phyloP scores from a whole-genome alignment of 2,329 filamentous ascomycete species.

The Fusarium sp. region DNA sequence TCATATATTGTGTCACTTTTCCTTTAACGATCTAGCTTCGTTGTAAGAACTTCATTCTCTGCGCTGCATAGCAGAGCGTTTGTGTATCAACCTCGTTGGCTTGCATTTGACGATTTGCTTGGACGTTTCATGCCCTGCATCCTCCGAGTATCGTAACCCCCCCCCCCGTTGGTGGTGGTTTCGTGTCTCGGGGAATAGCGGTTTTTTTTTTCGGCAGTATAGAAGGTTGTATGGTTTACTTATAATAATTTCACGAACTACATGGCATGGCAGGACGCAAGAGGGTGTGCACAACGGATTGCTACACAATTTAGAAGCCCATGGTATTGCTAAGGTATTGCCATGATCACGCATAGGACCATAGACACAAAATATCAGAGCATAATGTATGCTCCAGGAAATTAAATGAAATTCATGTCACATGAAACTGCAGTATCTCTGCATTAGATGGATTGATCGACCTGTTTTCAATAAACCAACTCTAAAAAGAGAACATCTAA shows the following conservation, averaged over 20 bases:
- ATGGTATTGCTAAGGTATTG: slow-evolving; percentile 5
- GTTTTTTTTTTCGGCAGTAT: neutral
- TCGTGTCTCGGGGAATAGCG: slow-evolving; percentile 3
- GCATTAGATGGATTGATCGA: slow-evolving; percentile 9
- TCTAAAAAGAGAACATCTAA: slow-evolving; percentile 7
- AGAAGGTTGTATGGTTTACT: slow-evolving; percentile 9
- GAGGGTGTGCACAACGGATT: slow-evolving; percentile 18
- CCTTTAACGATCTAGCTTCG: slow-evolving; percentile 3
- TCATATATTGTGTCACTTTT: slow-evolving; percentile 6
- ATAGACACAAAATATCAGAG: slow-evolving; percentile 10
- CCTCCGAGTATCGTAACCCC: slow-evolving; percentile 1
- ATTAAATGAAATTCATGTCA: slow-evolving; percentile 6
- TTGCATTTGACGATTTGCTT: slow-evolving; percentile 9
- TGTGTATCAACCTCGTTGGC: slow-evolving; percentile 25
- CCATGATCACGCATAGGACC: slow-evolving; percentile 3
- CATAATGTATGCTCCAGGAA: slow-evolving; percentile 5
- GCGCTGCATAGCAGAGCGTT: slow-evolving; percentile 28
- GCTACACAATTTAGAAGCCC: slow-evolving; percentile 26
- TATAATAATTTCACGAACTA: slow-evolving; percentile 25
- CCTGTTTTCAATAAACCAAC: neutral
- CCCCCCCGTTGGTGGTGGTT: neutral
- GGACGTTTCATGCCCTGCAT: slow-evolving; percentile 1
- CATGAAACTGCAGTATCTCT: slow-evolving; percentile 8
- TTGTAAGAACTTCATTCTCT: slow-evolving; percentile 23
- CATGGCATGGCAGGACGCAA: slow-evolving; percentile 21